phyloP scores from a whole-genome alignment of 495 filamentous ascomycete species.

The Tetracladium marchalianum region DNA sequence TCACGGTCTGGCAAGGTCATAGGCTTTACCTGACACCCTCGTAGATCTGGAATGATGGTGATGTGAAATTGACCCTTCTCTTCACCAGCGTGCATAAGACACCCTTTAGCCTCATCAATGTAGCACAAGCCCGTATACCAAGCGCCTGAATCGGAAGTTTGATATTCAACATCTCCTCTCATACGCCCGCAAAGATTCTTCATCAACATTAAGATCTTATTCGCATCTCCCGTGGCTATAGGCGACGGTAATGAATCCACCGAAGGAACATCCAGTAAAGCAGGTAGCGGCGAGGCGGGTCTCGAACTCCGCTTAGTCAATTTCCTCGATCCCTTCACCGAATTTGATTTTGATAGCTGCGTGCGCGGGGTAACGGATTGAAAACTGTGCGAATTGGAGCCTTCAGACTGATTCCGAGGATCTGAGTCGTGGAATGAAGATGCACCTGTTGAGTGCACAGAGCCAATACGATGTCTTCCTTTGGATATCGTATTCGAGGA shows the following conservation, averaged over 20 bases:
- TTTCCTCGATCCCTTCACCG: slow-evolving; percentile 32
- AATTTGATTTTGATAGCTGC: slow-evolving; percentile 27
- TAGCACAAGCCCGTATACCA: slow-evolving; percentile 56
- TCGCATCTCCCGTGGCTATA: slow-evolving; percentile 49
- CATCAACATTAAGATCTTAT: slow-evolving; percentile 58
- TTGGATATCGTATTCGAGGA: slow-evolving; percentile 27
- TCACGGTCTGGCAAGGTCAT: slow-evolving; percentile 52
- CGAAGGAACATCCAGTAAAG: slow-evolving; percentile 27
- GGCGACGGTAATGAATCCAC: slow-evolving; percentile 45
- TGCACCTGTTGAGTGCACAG: slow-evolving; percentile 33
- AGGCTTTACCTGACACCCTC: slow-evolving; percentile 75
- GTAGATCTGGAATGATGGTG: slow-evolving; percentile 63
- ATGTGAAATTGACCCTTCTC: slow-evolving; percentile 37
- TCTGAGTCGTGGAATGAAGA: slow-evolving; percentile 27
- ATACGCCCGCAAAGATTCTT: slow-evolving; percentile 57
- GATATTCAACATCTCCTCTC: slow-evolving; percentile 59
- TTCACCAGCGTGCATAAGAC: slow-evolving; percentile 50
- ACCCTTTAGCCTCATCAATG: slow-evolving; percentile 57
- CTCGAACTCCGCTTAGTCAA: slow-evolving; percentile 37
- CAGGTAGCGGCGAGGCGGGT: slow-evolving; percentile 36
- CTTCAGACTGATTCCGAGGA: slow-evolving; percentile 21
- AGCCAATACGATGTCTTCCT: slow-evolving; percentile 38
- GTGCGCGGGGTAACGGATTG: slow-evolving; percentile 25
- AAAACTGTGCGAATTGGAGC: slow-evolving; percentile 28
- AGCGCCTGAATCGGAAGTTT: slow-evolving; percentile 37